Evolutionary conservation across 2,329 filamentous ascomycete species (phyloP).

Genomic region (Penicillium sp.): DNA sequence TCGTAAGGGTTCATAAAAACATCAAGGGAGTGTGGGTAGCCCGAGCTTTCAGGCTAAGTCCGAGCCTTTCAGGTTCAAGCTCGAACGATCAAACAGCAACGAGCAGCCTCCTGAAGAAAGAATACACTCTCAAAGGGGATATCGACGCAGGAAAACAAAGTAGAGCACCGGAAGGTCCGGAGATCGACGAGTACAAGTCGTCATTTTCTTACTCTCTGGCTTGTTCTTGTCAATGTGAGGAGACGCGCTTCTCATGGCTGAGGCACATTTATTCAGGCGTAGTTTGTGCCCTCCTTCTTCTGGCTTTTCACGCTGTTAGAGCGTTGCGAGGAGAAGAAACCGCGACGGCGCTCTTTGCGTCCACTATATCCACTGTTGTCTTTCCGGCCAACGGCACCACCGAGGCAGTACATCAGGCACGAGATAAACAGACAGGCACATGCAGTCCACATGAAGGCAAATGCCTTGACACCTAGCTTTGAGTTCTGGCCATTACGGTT

Average conservation of each 20-base stretch:
- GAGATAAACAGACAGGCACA: constrained; percentile 56
- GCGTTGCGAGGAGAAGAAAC: constrained; percentile 38
- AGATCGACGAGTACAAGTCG: constrained; percentile 2
- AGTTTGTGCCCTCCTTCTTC: constrained; percentile 25
- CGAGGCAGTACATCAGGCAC: constrained; percentile 57
- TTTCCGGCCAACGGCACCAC: constrained; percentile 36
- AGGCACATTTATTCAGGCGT: constrained; percentile 21
- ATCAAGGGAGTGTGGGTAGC: constrained; percentile 20
- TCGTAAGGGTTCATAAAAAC: constrained; percentile 25
- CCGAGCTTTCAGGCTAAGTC: not conserved
- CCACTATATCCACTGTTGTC: constrained; percentile 35
- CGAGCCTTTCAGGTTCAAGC: not conserved
- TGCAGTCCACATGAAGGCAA: constrained; percentile 63
- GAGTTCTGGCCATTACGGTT: constrained; percentile 49
- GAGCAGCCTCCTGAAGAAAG: constrained; percentile 8
- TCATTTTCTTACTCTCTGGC: not conserved
- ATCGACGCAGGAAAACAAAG: constrained; percentile 14
- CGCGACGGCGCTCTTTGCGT: constrained; percentile 38
- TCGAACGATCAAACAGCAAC: not conserved
- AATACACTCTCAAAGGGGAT: constrained; percentile 11
- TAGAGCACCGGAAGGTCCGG: not conserved
- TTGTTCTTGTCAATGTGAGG: not conserved
- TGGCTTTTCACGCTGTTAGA: constrained; percentile 30
- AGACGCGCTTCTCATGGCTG: not conserved
- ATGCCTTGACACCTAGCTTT: constrained; percentile 56